Evolutionary conservation across 306 rosid genomes (phyloP), one percentile per base, ranked within the genome.

Genomic region (Trichosanthes cucumerina): DNA sequence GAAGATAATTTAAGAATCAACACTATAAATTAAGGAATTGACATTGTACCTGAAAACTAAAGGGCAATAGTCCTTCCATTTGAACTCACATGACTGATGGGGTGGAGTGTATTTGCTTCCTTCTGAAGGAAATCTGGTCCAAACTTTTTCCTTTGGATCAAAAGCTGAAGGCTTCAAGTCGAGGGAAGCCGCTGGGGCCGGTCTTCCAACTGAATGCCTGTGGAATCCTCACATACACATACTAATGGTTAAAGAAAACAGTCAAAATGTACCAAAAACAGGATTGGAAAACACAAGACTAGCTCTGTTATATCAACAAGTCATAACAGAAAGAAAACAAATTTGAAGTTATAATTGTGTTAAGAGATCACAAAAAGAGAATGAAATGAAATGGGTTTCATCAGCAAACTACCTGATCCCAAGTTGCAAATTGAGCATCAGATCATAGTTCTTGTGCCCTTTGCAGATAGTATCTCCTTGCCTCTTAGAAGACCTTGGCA

Each of bases 41-140:
- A 39, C 39, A 41, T 56, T 77, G 21, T 47, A 93, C 96, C 97
- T 92, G 88, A 94, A 94, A 69, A 94, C 98, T 76, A 94, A 87
- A 0, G 98, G 98, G 81, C 98, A 92, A 77, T 92, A 94, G 79
- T 94, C 98, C 88, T 94, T 94, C 98, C 98, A 94, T 83, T 78
- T 92, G 50, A 94, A 94, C 79, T 94, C 98, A 80, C 85, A 77
- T 1, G 95, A 92, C 77, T 89, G 90, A 80, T 94, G 98, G 52
- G 98, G 98, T 39, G 97, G 98, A 38, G 98, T 94, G 47, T 90
- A 82, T 79, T 94, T 94, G 66, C 93, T 89, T 34, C 97, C 98
- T 85, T 94, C 98, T 0, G 98, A 83, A 54, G 98, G 98, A 81
- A 94, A 92, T 87, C 87, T 88, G 13, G 98, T 94, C 98, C 97